These are phyloP conservation scores for Penicillium herquei DNA, from an alignment of 495 filamentous ascomycete species.

Conservation along the genomic window DNA sequence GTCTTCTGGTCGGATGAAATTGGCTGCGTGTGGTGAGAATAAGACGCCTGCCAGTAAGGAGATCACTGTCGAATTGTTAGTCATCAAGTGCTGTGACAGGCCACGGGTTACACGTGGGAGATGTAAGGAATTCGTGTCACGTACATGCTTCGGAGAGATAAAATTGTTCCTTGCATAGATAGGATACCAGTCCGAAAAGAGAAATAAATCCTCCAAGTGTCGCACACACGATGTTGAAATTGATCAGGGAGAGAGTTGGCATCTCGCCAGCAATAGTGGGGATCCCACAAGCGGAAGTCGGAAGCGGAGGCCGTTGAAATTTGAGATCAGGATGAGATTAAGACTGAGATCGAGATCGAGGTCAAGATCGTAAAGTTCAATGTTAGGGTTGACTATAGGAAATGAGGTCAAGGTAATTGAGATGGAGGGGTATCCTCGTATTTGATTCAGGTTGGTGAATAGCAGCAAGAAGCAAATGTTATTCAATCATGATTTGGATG, in stretches of 20 bases:
- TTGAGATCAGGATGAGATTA: too few relatives aligned
- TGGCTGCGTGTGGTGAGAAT: slow-evolving; percentile 75
- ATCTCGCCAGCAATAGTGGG: slow-evolving; percentile 43
- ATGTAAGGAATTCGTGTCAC: slow-evolving; percentile 25
- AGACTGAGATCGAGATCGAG: not conserved
- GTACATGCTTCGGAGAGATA: slow-evolving; percentile 87
- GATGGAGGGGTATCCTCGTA: too few relatives aligned
- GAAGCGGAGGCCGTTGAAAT: not conserved
- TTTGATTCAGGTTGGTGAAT: not conserved
- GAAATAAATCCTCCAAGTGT: slow-evolving; percentile 85
- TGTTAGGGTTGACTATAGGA: too few relatives aligned
- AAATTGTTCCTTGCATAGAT: slow-evolving; percentile 84
- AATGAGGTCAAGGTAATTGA: too few relatives aligned
- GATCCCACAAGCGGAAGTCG: not conserved
- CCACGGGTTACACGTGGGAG: too few relatives aligned
- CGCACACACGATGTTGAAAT: slow-evolving; percentile 88
- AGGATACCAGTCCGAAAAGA: slow-evolving; percentile 83
- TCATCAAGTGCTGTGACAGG: not conserved
- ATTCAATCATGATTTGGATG: slow-evolving; percentile 41
- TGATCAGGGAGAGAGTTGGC: slow-evolving; percentile 74
- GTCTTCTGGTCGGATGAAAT: slow-evolving; percentile 72
- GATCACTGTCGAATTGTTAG: slow-evolving; percentile 58
- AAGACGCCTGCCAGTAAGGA: slow-evolving; percentile 74
- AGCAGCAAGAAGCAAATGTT: slow-evolving; percentile 34
- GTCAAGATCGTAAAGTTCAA: too few relatives aligned